Conservation (phyloP, 2,329 filamentous ascomycete genomes). For the Colletotrichum sp. region DNA sequence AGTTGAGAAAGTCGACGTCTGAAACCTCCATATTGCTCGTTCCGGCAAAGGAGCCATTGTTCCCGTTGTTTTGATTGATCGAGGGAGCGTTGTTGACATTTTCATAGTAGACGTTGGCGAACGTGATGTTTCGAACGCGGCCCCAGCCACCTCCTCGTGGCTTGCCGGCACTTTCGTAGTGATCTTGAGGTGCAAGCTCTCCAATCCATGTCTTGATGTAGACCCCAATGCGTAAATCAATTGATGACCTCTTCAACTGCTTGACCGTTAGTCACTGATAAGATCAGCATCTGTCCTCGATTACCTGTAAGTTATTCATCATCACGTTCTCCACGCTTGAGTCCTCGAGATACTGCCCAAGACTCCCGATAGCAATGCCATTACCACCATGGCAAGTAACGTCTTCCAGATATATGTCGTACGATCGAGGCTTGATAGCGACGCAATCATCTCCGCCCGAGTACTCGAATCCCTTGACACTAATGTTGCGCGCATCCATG, state of each 20-base stretch:
- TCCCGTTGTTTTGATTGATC: background rate
- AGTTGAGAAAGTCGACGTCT: background rate
- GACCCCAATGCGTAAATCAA: background rate
- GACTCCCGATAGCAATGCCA: background rate
- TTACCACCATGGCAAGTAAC: background rate
- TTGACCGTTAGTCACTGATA: background rate
- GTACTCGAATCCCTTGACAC: background rate
- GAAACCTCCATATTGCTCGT: background rate
- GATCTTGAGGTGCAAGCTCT: background rate
- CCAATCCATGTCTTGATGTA: background rate
- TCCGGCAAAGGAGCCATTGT: background rate
- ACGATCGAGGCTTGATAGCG: background rate
- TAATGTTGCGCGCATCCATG: background rate
- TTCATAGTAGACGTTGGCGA: background rate
- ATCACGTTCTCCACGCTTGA: background rate
- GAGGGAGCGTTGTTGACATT: background rate
- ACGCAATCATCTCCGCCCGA: background rate
- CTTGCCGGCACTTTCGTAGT: background rate
- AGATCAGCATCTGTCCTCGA: too few relatives aligned
- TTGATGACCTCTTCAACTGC: background rate
- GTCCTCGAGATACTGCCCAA: background rate
- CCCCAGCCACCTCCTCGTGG: background rate
- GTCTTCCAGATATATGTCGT: background rate
- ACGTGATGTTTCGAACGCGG: background rate
- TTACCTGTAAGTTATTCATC: background rate